Base-by-base conservation (phyloP, 768 basidiomycete genomes). In the Mycena haematopus region DNA sequence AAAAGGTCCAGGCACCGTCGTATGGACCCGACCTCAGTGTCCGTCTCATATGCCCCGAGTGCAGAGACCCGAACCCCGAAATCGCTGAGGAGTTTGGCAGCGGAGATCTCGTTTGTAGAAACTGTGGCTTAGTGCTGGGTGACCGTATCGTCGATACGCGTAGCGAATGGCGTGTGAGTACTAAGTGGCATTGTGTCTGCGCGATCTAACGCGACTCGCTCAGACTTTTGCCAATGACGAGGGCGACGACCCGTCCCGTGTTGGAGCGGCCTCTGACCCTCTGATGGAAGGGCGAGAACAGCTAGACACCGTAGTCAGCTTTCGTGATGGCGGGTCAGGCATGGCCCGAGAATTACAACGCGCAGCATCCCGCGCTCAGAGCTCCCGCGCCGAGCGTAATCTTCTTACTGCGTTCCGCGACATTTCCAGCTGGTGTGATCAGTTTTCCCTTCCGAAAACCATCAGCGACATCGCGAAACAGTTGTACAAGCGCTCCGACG, bases 151-250 rank as follows among this genome's bases (percentile, higher is more conserved):
- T 99, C 31, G 97, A 99, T 77, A 99, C 97, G 38, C 83, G 96
- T 75, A 95, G 93, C 79, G 97, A 99, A 89, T 99, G 96, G 93
- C 81, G 89, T 82, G 92, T 93, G 81, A 82, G 92, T 86, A 15
- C 7, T 62, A 27, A 55, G 59, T 60, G 52, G 61, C 64, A 66
- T 63, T 56, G 63, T 66, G 62, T 58, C 36, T 52, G 58, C 60
- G 44, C 65, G 31, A 57, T 69, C 65, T 70, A 31, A 67, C 56
- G 36, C 63, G 61, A 60, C 54, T 52, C 42, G 54, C 62, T 17
- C 71, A 98, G 92, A 99, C 97, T 64, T 99, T 99, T 77, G 97
- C 97, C 68, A 97, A 99, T 74, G 96, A 98, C 71, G 97, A 99
- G 81, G 96, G 96, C 65, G 96, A 98, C 75, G 97, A 99, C 75